A percentile compares a stretch with the other conserved stretches of the same genome.
Conservation (phyloP, 2,329 filamentous ascomycete genomes). For the Scytalidium lignicola region DNA sequence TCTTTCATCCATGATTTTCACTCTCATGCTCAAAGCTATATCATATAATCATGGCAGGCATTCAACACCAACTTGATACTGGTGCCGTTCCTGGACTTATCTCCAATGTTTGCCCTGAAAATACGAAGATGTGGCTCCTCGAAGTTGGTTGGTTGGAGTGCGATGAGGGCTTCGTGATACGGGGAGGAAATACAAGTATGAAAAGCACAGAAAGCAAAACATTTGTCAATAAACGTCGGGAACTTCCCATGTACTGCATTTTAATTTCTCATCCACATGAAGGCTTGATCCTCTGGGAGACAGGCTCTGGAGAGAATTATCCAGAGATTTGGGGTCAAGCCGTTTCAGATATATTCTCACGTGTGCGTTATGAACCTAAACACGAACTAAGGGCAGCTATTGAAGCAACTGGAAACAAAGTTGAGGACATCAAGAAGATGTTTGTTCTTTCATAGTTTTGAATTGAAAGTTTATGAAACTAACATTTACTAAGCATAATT, state of each 20-base stretch:
- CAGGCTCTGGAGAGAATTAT: conserved; percentile 20
- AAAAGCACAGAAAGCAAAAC: conserved; percentile 13
- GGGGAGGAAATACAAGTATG: conserved; percentile 20
- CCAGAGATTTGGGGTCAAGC: conserved; percentile 28
- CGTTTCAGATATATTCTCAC: conserved; percentile 34
- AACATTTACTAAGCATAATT: conserved; percentile 25
- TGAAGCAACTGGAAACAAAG: conserved; percentile 35
- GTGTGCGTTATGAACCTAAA: conserved; percentile 18
- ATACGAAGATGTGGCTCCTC: conserved; percentile 42
- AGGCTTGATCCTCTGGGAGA: conserved; percentile 21
- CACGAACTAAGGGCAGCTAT: conserved; percentile 22
- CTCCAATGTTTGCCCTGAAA: conserved; percentile 32
- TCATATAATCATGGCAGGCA: conserved; percentile 14
- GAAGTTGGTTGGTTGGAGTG: conserved; percentile 39
- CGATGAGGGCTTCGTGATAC: conserved; percentile 38
- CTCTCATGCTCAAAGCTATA: neutral
- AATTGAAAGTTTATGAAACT: neutral
- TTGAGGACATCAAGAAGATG: conserved; percentile 39
- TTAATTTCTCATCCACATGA: conserved; percentile 23
- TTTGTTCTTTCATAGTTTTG: conserved; percentile 12
- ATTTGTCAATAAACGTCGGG: conserved; percentile 20
- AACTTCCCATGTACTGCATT: conserved; percentile 20
- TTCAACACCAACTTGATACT: conserved; percentile 17
- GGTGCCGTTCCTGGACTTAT: conserved; percentile 18
- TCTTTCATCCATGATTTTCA: neutral